Evolutionary conservation across 495 filamentous ascomycete species (phyloP).

Genomic region (Penicillium turbatum): DNA sequence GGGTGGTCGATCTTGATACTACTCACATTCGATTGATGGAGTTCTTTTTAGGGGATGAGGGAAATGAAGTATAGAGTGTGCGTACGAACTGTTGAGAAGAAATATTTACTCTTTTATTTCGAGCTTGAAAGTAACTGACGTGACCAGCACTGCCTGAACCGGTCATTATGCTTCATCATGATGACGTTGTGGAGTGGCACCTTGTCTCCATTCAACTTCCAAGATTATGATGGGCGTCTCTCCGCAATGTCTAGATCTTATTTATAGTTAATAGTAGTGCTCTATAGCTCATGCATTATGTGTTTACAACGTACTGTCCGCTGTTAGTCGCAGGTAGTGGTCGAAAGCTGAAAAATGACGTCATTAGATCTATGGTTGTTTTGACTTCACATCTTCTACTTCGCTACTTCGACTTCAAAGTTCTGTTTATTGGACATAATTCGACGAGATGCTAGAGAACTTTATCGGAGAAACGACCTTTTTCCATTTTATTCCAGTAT

Average conservation of each 20-base stretch:
- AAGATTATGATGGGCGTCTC: neutral
- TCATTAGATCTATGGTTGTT: neutral
- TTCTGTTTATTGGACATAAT: too few species aligned
- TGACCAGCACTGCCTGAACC: conserved; percentile 16
- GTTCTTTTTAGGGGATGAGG: neutral
- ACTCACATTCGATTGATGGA: neutral
- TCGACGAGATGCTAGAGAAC: too few species aligned
- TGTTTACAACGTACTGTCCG: too few species aligned
- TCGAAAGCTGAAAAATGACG: neutral
- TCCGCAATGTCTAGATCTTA: too few species aligned
- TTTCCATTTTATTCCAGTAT: too few species aligned
- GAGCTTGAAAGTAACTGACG: conserved; percentile 10
- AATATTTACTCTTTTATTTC: neutral
- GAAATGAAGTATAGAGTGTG: neutral
- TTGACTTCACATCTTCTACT: neutral
- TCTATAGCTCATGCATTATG: too few species aligned
- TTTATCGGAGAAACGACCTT: too few species aligned
- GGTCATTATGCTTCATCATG: conserved; percentile 22
- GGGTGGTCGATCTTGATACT: neutral
- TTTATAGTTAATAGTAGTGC: too few species aligned
- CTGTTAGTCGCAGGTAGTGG: too few species aligned
- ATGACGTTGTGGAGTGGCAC: conserved; percentile 18
- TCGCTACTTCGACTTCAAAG: neutral
- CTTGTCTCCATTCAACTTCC: too few species aligned
- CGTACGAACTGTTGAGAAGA: neutral